Conservation (phyloP, 2,329 filamentous ascomycete species). For the Lomentospora prolificans region DNA sequence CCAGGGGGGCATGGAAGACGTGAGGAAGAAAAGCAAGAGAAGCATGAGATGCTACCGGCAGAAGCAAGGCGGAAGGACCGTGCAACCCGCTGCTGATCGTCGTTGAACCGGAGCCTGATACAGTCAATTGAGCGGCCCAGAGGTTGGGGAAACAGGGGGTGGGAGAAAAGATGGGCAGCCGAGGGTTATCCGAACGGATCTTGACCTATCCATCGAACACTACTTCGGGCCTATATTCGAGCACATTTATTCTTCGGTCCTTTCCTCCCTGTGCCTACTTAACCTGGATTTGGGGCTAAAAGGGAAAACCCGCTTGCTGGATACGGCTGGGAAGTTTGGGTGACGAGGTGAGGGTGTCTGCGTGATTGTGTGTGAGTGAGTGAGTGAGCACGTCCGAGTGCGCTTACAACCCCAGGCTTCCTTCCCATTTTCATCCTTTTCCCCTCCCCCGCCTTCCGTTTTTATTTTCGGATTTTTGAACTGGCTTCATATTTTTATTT, state of each 20-base stretch:
- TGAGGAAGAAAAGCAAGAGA: neutral
- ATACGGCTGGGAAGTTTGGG: neutral
- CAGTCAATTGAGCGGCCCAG: slow-evolving; percentile 1
- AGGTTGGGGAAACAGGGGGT: neutral
- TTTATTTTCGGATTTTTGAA: too few relatives aligned
- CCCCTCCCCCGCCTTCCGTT: neutral
- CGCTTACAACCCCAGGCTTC: neutral
- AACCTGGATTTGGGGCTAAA: slow-evolving; percentile 1
- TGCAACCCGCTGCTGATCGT: slow-evolving; percentile 4
- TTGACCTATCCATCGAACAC: neutral
- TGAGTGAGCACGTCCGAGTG: neutral
- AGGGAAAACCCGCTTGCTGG: neutral
- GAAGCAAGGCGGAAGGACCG: neutral
- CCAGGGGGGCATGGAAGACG: neutral
- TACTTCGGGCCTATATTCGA: neutral
- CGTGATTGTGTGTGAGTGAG: neutral
- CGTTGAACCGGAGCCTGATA: slow-evolving; percentile 5
- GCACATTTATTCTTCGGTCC: neutral
- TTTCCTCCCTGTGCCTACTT: neutral
- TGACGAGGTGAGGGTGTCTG: too few relatives aligned
- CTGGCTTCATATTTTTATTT: neutral
- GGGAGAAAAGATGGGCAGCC: neutral
- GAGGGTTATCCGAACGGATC: neutral
- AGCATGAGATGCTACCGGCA: neutral
- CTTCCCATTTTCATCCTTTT: neutral